Evolutionary conservation across 371 early-diverging fungal genomes (phyloP), one percentile per base, ranked within the genome.

Genomic region (Batkoa obscura): DNA sequence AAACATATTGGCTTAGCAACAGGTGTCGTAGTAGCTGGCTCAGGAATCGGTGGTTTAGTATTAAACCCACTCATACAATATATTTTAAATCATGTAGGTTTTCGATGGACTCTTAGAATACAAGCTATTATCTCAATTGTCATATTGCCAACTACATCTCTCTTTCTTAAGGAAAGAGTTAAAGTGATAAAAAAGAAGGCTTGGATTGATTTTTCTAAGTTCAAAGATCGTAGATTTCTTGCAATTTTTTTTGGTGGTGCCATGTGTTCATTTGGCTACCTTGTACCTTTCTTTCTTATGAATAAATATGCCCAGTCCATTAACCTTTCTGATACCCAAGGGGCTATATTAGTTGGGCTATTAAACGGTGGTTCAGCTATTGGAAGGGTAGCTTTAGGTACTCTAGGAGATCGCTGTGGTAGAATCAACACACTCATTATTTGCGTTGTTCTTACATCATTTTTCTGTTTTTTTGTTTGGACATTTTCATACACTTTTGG

Each of bases 31-130:
- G 75, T 77, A 34, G 71, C 83, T 57, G 90, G 90, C 2, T 74
- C 78, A 3, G 90, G 90, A 8, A 61, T 86, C 32, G 90, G 87
- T 32, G 88, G 87, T 0, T 68, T 87, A 2, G 70, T 80, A 15
- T 65, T 86, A 60, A 74, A 81, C 0, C 80, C 82, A 15, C 59
- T 88, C 3, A 67, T 81, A 59, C 78, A 74, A 38, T 58, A 58
- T 17, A 60, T 86, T 4, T 72, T 86, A 50, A 62, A 67, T 31
- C 64, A 55, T 3, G 58, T 80, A 2, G 85, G 83, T 0, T 62
- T 70, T 38, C 68, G 67, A 6, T 83, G 79, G 78, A 68, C 84
- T 3, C 62, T 85, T 43, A 73, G 84, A 3, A 67, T 77, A 2
- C 60, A 72, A 2, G 84, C 80, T 0, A 73, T 79, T 49, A 67